These are phyloP conservation scores for Globisporangium emineosum DNA, from an alignment of 352 stramenopile genomes.

Conservation along the genomic window DNA sequence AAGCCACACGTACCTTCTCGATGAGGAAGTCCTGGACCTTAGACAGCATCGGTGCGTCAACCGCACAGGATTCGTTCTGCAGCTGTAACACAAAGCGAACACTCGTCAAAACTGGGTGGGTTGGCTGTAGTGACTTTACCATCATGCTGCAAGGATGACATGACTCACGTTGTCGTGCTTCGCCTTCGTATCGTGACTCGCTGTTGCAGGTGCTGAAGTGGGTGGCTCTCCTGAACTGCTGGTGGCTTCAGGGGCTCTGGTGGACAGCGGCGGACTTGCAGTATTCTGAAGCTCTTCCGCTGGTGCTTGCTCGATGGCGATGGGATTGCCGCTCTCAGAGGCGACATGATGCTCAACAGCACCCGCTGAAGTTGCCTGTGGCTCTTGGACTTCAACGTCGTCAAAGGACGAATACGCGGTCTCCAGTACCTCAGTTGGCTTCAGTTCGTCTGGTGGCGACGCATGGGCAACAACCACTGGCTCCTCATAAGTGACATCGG, in stretches of 20 bases:
- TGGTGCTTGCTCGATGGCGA: background rate
- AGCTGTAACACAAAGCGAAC: background rate
- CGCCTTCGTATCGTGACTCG: background rate
- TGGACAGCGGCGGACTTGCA: background rate
- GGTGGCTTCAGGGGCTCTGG: background rate
- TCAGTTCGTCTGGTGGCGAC: background rate
- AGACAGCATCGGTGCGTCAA: conserved; percentile 21
- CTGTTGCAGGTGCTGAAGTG: background rate
- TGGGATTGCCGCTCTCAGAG: background rate
- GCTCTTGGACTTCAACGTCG: background rate
- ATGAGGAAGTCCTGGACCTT: conserved; percentile 35
- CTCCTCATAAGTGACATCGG: background rate
- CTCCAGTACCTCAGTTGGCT: background rate
- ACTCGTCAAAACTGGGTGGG: background rate
- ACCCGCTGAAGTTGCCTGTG: background rate
- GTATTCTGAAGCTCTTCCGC: background rate
- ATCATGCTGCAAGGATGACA: background rate
- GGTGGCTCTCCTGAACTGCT: background rate
- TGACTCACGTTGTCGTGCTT: background rate
- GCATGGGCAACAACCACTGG: background rate
- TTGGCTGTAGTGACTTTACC: background rate
- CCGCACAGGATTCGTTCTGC: conserved; percentile 25
- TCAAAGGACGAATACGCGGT: background rate
- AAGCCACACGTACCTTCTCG: conserved; percentile 23
- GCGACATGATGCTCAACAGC: background rate